phyloP scores from a whole-genome alignment of 208 protist species.

The Strigomonas galati region DNA sequence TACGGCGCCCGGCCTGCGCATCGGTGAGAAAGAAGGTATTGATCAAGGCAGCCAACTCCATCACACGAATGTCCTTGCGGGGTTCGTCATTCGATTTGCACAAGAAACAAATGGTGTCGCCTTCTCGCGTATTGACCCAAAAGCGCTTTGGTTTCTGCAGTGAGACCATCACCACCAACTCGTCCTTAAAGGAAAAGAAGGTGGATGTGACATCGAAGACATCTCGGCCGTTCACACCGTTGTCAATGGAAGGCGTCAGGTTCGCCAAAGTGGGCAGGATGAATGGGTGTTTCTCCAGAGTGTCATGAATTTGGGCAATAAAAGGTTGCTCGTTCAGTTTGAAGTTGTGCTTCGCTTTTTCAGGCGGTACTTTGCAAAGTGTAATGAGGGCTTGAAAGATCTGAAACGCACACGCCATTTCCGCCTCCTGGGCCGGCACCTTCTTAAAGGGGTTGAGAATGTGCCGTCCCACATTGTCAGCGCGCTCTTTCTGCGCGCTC shows the following conservation, averaged over 20 bases:
- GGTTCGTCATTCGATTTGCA: constrained; percentile 94
- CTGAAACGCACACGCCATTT: constrained; percentile 41
- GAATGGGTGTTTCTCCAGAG: constrained; percentile 22
- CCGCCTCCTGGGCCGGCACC: constrained; percentile 21
- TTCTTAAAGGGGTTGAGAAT: constrained; percentile 54
- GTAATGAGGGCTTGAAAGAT: constrained; percentile 74
- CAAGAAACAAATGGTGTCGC: constrained; percentile 76
- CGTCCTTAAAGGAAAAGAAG: constrained; percentile 71
- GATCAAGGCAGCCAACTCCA: constrained; percentile 94
- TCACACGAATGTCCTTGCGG: constrained; percentile 95
- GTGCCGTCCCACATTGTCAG: constrained; percentile 34
- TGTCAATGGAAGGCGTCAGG: constrained; percentile 56
- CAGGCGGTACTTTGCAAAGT: constrained; percentile 63
- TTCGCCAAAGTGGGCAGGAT: constrained; percentile 74
- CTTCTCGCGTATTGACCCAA: constrained; percentile 69
- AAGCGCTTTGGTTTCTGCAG: constrained; percentile 93
- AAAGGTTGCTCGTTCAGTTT: constrained; percentile 53
- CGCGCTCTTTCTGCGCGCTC: constrained; percentile 41
- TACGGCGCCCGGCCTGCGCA: constrained; percentile 68
- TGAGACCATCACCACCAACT: constrained; percentile 82
- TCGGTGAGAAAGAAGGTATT: constrained; percentile 91
- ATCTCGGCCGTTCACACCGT: constrained; percentile 5
- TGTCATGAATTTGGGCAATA: constrained; percentile 57
- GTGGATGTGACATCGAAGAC: constrained; percentile 60
- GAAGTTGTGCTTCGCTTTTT: constrained; percentile 27